Base-by-base conservation (phyloP, 2,329 filamentous ascomycete genomes). In the Fusarium continuum region DNA sequence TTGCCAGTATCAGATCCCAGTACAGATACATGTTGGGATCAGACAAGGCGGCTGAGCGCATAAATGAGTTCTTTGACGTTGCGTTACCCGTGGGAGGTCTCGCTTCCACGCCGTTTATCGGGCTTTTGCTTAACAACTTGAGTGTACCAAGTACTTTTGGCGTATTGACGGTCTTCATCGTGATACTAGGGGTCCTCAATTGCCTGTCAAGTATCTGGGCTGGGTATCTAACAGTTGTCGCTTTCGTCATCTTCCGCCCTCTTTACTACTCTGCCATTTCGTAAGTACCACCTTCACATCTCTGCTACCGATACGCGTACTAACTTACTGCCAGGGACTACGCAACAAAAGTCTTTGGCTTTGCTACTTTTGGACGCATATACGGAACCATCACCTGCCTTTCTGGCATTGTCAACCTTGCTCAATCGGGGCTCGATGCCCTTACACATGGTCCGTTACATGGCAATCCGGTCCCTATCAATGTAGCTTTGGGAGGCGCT, bases 231-330 rank as follows among this genome's bases (percentile, higher is more conserved):
- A 91, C 91, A 8, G 83, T 93, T 13, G 72, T 84, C 14, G 77
- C 88, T 2, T 93, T 93, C 65, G 88, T 91, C 16, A 73, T 92
- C 26, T 90, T 91, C 64, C 85, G 91, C 0, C 91, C 90, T 0
- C 79, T 93, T 0, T 93, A 92, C 75, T 93, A 93, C 76, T 91
- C 89, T 0, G 86, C 89, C 7, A 87, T 93, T 59, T 91, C 87
- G 75, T 80, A 72, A 74, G 78, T 74, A 7, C n/a, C n/a, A 11
- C 2, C 6, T 19, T 14, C 2, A 2, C 2, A 4, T 8, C 2
- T 1, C 6, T 6, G 31, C 3, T 7, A 6, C 7, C 2, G 2
- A 0, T 2, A 1, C 4, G 2, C 2, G 2, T 44, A 14, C 38
- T 54, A 8, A 65, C 19, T 1, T 3, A 1, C 0, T 4, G 2